These are phyloP conservation scores for Vaccinium myrtillus DNA, from an alignment of 148 eudicot species.

Conservation along the genomic window DNA sequence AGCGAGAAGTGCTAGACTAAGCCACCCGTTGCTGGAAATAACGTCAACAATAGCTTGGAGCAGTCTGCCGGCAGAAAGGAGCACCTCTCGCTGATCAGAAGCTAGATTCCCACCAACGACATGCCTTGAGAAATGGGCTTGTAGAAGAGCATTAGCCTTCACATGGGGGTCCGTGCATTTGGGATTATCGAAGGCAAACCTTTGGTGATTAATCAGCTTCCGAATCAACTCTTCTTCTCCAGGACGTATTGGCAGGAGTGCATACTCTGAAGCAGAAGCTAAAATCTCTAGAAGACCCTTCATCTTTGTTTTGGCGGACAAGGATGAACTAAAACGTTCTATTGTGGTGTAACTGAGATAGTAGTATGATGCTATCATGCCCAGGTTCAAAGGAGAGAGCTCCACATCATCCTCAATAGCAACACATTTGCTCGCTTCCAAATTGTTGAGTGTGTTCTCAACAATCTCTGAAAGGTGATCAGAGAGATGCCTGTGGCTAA, in stretches of 20 bases:
- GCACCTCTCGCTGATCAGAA: slow-evolving; percentile 78
- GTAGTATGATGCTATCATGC: slow-evolving; percentile 95
- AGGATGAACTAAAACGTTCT: slow-evolving; percentile 81
- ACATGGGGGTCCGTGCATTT: slow-evolving; percentile 77
- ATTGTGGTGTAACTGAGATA: slow-evolving; percentile 90
- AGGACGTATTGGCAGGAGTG: slow-evolving; percentile 71
- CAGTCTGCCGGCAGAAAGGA: slow-evolving; percentile 63
- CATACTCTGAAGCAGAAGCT: slow-evolving; percentile 88
- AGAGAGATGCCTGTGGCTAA: slow-evolving; percentile 85
- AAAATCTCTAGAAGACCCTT: slow-evolving; percentile 87
- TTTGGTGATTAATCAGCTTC: slow-evolving; percentile 71
- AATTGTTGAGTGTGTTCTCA: slow-evolving; percentile 70
- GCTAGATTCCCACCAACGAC: slow-evolving; percentile 73
- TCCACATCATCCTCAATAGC: slow-evolving; percentile 72
- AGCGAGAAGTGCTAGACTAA: slow-evolving; percentile 75
- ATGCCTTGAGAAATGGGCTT: slow-evolving; percentile 94
- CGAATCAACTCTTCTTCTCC: slow-evolving; percentile 86
- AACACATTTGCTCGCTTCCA: slow-evolving; percentile 87
- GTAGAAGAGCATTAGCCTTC: slow-evolving; percentile 85
- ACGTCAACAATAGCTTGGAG: slow-evolving; percentile 96
- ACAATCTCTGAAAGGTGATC: slow-evolving; percentile 94
- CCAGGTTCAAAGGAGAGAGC: slow-evolving; percentile 78
- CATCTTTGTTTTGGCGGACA: slow-evolving; percentile 71
- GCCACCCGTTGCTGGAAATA: slow-evolving; percentile 91
- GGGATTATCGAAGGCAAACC: slow-evolving; percentile 83